Conservation (phyloP, 2,329 filamentous ascomycete species). For the Chaetoscypha palmicola region DNA sequence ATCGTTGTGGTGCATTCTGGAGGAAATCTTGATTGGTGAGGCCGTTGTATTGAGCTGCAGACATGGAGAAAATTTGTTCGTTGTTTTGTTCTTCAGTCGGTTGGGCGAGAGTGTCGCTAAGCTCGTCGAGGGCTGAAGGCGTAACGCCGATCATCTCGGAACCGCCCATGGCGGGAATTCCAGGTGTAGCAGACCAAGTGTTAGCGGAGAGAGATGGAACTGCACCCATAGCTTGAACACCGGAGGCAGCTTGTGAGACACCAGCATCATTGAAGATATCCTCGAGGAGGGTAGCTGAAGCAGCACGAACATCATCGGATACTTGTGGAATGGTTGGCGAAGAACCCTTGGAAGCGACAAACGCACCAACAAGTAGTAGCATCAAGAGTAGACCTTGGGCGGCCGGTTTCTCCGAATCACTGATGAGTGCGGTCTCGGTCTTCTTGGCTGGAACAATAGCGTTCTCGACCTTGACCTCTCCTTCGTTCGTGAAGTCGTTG, state of each 20-base stretch:
- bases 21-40: slow-evolving; percentile 71
- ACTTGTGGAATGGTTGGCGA: slow-evolving; percentile 68
- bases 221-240: slow-evolving; percentile 39
- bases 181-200: slow-evolving; percentile 37
- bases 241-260: slow-evolving; percentile 40
- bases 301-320: slow-evolving; percentile 72
- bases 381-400: slow-evolving; percentile 84
- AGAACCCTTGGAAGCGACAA: slow-evolving; percentile 81
- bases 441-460: slow-evolving; percentile 47
- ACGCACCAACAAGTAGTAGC: slow-evolving; percentile 93
- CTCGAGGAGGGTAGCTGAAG: slow-evolving; percentile 69
- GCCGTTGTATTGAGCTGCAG: slow-evolving; percentile 80
- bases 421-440: slow-evolving; percentile 38
- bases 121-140: slow-evolving; percentile 56
- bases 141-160: slow-evolving; percentile 43
- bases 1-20: slow-evolving; percentile 44
- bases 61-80: slow-evolving; percentile 81
- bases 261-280: slow-evolving; percentile 78
- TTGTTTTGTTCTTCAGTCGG: slow-evolving; percentile 80
- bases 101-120: slow-evolving; percentile 62
- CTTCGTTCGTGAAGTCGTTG: slow-evolving; percentile 61
- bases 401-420: slow-evolving; percentile 54
- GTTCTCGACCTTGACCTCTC: slow-evolving; percentile 55
- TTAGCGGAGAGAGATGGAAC: slow-evolving; percentile 48
- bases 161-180: slow-evolving; percentile 37